A percentile compares a stretch with the other conserved stretches of the same genome.
Evolutionary conservation across 495 filamentous ascomycete species (phyloP).

Genomic region (Penicillium herquei): DNA sequence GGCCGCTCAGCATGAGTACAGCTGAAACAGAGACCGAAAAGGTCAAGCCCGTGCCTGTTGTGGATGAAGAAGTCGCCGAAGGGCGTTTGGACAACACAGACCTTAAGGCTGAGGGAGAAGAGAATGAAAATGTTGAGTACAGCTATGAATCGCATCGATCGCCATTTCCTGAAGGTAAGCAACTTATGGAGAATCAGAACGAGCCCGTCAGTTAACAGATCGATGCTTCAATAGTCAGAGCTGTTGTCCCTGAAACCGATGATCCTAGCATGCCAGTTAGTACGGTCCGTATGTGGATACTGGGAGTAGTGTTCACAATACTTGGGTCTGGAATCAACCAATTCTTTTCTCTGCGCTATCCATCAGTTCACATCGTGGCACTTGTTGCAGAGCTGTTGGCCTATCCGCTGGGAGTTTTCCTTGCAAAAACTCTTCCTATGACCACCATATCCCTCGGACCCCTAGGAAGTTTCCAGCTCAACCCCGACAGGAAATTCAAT

Average conservation of each 20-base stretch:
- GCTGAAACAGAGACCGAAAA: constrained; percentile 12
- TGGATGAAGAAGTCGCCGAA: constrained; percentile 27
- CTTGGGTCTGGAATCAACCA: constrained; percentile 80
- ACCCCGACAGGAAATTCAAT: constrained; percentile 65
- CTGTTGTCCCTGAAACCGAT: constrained; percentile 43
- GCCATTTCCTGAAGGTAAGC: constrained; percentile 36
- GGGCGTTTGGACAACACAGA: constrained; percentile 31
- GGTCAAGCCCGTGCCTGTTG: constrained; percentile 8
- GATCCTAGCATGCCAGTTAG: constrained; percentile 33
- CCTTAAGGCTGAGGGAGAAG: constrained; percentile 24
- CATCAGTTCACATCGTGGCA: constrained; percentile 73
- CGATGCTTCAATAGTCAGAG: constrained; percentile 18
- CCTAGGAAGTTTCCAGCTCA: constrained; percentile 50
- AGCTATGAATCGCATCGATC: constrained; percentile 36
- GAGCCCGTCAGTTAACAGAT: neutral
- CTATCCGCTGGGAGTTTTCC: constrained; percentile 54
- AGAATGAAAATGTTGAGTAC: constrained; percentile 31
- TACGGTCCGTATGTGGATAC: constrained; percentile 77
- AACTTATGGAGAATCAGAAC: neutral
- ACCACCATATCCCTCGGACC: constrained; percentile 39
- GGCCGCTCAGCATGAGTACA: constrained; percentile 15
- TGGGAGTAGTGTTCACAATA: constrained; percentile 76
- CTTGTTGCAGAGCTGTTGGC: constrained; percentile 65
- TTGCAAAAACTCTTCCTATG: constrained; percentile 44
- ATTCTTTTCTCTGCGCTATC: constrained; percentile 84